Evolutionary conservation across 495 filamentous ascomycete species (phyloP).

Genomic region (Podospora tetraspora): DNA sequence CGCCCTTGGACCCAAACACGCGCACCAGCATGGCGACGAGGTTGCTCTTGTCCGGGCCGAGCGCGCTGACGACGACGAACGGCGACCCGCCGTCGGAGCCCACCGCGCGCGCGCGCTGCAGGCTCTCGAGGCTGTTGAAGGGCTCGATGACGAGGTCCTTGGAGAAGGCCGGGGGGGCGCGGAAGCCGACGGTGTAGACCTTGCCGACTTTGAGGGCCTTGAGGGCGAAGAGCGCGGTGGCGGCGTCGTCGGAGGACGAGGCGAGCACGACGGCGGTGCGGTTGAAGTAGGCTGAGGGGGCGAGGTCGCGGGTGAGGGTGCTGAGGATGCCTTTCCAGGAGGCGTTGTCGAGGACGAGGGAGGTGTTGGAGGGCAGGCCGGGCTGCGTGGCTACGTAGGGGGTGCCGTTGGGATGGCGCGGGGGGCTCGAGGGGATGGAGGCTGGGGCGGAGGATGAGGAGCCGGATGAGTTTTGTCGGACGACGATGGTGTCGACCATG

Average conservation of each 20-base stretch:
- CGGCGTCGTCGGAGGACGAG: conserved; percentile 61
- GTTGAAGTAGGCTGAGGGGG: conserved; percentile 70
- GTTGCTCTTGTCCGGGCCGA: conserved; percentile 70
- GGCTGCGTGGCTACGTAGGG: conserved; percentile 15
- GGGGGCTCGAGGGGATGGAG: conserved; percentile 37
- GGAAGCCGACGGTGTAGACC: conserved; percentile 80
- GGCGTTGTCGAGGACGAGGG: conserved; percentile 69
- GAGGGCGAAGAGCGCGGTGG: conserved; percentile 68
- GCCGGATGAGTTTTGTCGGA: conserved; percentile 41
- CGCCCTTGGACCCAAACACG: conserved; percentile 52
- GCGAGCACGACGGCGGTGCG: conserved; percentile 70
- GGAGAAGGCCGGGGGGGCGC: conserved; percentile 57
- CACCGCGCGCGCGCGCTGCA: conserved; percentile 56
- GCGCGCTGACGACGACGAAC: conserved; percentile 72
- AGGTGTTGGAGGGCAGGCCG: conserved; percentile 36
- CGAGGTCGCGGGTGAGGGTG: conserved; percentile 72
- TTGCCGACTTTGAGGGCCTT: conserved; percentile 68
- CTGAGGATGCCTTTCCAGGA: conserved; percentile 79
- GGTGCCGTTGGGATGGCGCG: conserved; percentile 27
- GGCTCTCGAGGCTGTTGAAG: conserved; percentile 72
- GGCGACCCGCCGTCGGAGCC: conserved; percentile 47
- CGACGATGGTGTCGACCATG: conserved; percentile 72
- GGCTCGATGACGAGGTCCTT: conserved; percentile 57
- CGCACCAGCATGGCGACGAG: conserved; percentile 74
- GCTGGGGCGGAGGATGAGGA: conserved; percentile 32